Percentiles rank a stretch among this genome's conserved stretches.
These are phyloP conservation scores for Phytophthora pisi DNA, from an alignment of 352 stramenopile species.

Conservation along the genomic window DNA sequence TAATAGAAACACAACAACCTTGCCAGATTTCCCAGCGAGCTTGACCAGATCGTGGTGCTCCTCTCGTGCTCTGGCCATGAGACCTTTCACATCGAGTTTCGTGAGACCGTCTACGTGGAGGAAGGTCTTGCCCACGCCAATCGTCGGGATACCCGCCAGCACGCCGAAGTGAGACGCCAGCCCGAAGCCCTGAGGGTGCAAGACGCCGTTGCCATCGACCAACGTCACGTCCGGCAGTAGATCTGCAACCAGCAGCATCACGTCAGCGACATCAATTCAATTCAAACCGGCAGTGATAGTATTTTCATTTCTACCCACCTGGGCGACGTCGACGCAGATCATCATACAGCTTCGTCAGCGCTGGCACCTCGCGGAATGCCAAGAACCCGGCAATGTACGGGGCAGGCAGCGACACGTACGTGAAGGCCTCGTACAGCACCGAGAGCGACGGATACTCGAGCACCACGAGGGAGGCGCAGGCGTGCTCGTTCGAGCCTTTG, in stretches of 20 bases:
- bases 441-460: constrained; percentile 64
- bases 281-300: background rate
- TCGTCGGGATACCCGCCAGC: constrained; percentile 85
- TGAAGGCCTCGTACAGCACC: constrained; percentile 83
- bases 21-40: constrained; percentile 66
- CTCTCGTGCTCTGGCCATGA: constrained; percentile 53
- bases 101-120: constrained; percentile 90
- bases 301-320: constrained; percentile 28
- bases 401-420: constrained; percentile 80
- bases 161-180: constrained; percentile 94
- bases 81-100: constrained; percentile 59
- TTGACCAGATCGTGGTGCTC: constrained; percentile 42
- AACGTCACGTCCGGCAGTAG: constrained; percentile 87
- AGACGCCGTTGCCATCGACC: constrained; percentile 91
- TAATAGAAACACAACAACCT: constrained; percentile 27
- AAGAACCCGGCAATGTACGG: constrained; percentile 86
- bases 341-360: constrained; percentile 70
- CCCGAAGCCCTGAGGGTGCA: constrained; percentile 92
- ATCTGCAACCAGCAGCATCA: constrained; percentile 32
- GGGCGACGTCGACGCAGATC: constrained; percentile 59
- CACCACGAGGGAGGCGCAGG: constrained; percentile 84
- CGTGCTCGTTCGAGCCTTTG: constrained; percentile 79
- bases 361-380: constrained; percentile 79
- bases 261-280: background rate
- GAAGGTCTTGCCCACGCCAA: constrained; percentile 92